Conservation (phyloP, 768 basidiomycete species). For the Terana coerulea region DNA sequence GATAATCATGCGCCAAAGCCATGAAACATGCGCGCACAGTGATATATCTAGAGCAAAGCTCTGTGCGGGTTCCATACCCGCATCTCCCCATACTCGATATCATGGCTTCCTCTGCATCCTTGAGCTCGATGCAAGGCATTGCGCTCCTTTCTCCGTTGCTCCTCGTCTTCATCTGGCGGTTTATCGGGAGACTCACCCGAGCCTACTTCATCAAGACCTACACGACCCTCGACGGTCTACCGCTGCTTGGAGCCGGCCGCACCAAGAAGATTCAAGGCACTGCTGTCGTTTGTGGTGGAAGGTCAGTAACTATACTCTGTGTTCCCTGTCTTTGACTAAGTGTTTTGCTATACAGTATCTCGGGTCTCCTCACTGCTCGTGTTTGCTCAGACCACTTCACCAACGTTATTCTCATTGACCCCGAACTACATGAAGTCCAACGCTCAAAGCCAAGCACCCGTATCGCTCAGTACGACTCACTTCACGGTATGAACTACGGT, state of each 20-base stretch:
- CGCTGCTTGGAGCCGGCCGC: conserved; percentile 4
- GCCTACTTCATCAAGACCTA: conserved; percentile 7
- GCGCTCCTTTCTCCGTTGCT: background rate
- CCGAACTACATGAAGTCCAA: conserved; percentile 11
- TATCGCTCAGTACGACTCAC: conserved; percentile 14
- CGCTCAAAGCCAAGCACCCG: conserved; percentile 12
- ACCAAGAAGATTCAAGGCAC: conserved; percentile 10
- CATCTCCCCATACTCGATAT: background rate
- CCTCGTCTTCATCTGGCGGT: background rate
- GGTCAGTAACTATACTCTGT: background rate
- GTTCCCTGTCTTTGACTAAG: background rate
- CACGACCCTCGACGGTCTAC: conserved; percentile 10
- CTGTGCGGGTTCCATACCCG: background rate
- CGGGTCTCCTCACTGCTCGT: conserved; percentile 12
- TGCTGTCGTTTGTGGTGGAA: conserved; percentile 14
- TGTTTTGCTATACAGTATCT: conserved; percentile 6
- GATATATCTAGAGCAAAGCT: background rate
- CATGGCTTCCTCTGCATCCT: background rate
- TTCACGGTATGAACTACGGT: conserved; percentile 7
- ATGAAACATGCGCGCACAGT: background rate
- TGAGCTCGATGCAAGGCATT: no score
- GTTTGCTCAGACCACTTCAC: conserved; percentile 15
- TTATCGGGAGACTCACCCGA: background rate
- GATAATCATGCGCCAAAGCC: background rate
- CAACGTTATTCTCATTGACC: conserved; percentile 10